Percentiles rank a stretch among this genome's conserved stretches.
phyloP scores from a whole-genome alignment of 495 filamentous ascomycete genomes.

The Penicillium malachiteum region DNA sequence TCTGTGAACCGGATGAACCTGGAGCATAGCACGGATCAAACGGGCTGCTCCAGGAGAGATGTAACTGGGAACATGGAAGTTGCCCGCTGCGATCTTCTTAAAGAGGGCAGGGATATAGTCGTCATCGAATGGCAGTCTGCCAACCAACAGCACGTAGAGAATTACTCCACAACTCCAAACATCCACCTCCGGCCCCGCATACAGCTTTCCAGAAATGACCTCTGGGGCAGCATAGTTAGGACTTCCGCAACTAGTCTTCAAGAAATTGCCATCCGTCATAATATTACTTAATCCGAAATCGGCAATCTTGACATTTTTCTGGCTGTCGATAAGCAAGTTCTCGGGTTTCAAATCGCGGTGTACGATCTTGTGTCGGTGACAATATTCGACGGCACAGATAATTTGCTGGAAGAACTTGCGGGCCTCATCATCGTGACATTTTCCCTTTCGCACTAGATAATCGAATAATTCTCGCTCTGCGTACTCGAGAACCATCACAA shows the following conservation, averaged over 20 bases:
- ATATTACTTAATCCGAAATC: conserved; percentile 99
- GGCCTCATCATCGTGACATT: conserved; percentile 84
- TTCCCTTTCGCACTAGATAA: conserved; percentile 89
- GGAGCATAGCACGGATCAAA: conserved; percentile 90
- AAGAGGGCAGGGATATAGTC: conserved; percentile 88
- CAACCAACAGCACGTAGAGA: conserved; percentile 90
- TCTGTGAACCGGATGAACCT: conserved; percentile 89
- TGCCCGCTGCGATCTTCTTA: conserved; percentile 86
- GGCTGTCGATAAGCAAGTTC: conserved; percentile 89
- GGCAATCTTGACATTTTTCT: conserved; percentile 97
- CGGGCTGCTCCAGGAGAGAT: conserved; percentile 80
- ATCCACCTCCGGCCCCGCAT: conserved; percentile 96
- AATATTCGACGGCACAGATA: conserved; percentile 98
- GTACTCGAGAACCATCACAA: conserved; percentile 99
- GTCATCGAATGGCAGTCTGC: conserved; percentile 92
- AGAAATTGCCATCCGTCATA: conserved; percentile 98
- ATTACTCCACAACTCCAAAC: conserved; percentile 99
- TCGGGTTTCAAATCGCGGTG: conserved; percentile 97
- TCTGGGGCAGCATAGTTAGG: conserved; percentile 98
- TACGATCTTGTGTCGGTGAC: conserved; percentile 97
- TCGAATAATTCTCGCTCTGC: conserved; percentile 96
- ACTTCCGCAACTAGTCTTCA: conserved; percentile 97
- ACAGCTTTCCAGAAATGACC: conserved; percentile 96
- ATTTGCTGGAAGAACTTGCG: conserved; percentile 99
- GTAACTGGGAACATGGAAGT: conserved; percentile 84